Base-by-base conservation (phyloP, 805 yeast species). In the Schwanniomyces yamadae region DNA sequence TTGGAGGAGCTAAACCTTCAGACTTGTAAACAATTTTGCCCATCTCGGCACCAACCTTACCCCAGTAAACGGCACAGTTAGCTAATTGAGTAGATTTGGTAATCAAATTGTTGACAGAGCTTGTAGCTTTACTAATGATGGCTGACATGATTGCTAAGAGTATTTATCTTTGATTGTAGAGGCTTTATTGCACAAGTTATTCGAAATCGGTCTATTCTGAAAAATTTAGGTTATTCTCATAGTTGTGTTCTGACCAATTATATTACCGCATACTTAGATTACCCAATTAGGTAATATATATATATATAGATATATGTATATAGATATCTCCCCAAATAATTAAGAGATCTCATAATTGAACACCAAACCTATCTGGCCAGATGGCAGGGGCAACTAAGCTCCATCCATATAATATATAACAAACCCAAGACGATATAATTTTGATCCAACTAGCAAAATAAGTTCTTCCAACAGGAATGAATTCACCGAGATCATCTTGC, bases 381-480 rank as follows among this genome's bases (percentile, higher is more conserved):
- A 87, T 49, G 6, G 86, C 84, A 0, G 99, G 99, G 0, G 98
- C 99, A 7, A 87, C 57, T 42, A 93, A 62, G 6, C 95, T 85
- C 99, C 98, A 93, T 1, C 82, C 80, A 52, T 91, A 93, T 33
- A 93, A 70, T 5, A 70, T 66, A 55, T 80, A 93, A 57, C 99
- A 95, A 29, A 85, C 77, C 95, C 97, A 89, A 1, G 97, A 84
- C 54, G 95, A 82, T 12, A 84, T 71, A 39, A 93, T 86, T 62
- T 93, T 93, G 32, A 91, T 88, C 96, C 96, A 89, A 4, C 95
- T 80, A 47, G 91, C 83, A 57, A 91, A 93, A 61, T 91, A 90
- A 0, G 99, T 91, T 53, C 99, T 73, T 0, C 99, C 99, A 6
- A 93, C 98, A 0, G 99, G 99, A 8, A 88, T 81, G 52, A 93